Conservation (phyloP, 2,329 filamentous ascomycete species). For the Monosporascus sp. region DNA sequence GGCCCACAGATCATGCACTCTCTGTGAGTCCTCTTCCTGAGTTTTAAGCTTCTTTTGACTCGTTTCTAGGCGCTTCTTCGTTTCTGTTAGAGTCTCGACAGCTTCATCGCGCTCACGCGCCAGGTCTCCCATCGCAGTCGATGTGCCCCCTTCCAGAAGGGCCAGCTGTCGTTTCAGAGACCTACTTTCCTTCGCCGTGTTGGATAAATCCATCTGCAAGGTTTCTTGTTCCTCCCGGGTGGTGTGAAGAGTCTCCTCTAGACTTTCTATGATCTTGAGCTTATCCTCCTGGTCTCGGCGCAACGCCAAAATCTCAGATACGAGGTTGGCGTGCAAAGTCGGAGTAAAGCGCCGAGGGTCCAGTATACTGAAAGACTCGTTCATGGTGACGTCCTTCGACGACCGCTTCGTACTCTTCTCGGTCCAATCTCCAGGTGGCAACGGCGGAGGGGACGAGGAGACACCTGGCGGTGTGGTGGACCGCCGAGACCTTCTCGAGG, state of each 20-base stretch:
- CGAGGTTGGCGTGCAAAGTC: conserved; percentile 87
- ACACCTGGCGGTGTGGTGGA: conserved; percentile 59
- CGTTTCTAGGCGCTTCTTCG: conserved; percentile 70
- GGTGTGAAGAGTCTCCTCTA: conserved; percentile 70
- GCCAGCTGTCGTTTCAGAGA: conserved; percentile 81
- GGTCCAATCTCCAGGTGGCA: conserved; percentile 35
- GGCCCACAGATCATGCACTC: conserved; percentile 74
- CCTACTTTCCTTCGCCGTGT: conserved; percentile 68
- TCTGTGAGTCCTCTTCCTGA: conserved; percentile 78
- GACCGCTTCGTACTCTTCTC: conserved; percentile 45
- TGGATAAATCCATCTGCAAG: conserved; percentile 56
- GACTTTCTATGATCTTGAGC: conserved; percentile 74
- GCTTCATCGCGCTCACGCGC: conserved; percentile 82
- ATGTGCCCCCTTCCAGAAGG: conserved; percentile 80
- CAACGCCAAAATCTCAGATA: conserved; percentile 86
- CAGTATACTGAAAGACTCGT: conserved; percentile 68
- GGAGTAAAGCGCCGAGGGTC: conserved; percentile 93
- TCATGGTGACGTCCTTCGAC: conserved; percentile 53
- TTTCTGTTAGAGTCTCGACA: conserved; percentile 64
- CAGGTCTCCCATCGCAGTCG: conserved; percentile 78
- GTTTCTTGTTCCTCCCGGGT: conserved; percentile 70
- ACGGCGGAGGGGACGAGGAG: conserved; percentile 54
- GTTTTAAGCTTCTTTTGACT: conserved; percentile 71
- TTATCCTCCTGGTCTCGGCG: conserved; percentile 90
- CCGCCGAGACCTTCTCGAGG: conserved; percentile 55